Conservation (phyloP, 2,329 filamentous ascomycete genomes). For the Coniochaeta sp. region DNA sequence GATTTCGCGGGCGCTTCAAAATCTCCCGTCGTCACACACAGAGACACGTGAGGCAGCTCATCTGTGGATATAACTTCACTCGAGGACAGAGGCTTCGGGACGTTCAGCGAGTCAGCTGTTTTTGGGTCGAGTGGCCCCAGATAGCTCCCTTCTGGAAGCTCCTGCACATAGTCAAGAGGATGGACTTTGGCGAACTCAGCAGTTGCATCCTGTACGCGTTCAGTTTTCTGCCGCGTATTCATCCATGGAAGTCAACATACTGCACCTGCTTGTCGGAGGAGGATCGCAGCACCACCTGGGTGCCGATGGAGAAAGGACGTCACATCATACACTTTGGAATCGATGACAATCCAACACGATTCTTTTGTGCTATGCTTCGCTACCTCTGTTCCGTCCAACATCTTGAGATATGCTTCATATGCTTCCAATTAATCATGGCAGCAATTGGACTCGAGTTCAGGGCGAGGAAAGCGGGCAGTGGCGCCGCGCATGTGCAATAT, state of each 20-base stretch:
- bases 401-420: neutral
- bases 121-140: constrained; percentile 19
- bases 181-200: constrained; percentile 22
- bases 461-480: neutral
- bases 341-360: constrained; percentile 30
- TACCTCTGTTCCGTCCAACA: constrained; percentile 23
- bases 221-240: neutral
- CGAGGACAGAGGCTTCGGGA: constrained; percentile 4
- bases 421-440: neutral
- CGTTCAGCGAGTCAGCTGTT: constrained; percentile 14
- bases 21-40: constrained; percentile 28
- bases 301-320: constrained; percentile 25
- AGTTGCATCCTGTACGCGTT: constrained; percentile 20
- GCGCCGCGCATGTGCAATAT: neutral
- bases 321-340: constrained; percentile 26
- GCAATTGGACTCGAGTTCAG: too few relatives aligned
- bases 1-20: constrained; percentile 41
- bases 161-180: constrained; percentile 18
- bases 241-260: constrained; percentile 12
- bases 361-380: constrained; percentile 22
- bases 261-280: constrained; percentile 20
- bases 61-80: constrained; percentile 4
- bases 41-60: constrained; percentile 18
- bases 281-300: constrained; percentile 21
- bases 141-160: constrained; percentile 20